Base-by-base conservation (phyloP, 2,329 filamentous ascomycete genomes). In the Ophiostoma novo-ulmi region DNA sequence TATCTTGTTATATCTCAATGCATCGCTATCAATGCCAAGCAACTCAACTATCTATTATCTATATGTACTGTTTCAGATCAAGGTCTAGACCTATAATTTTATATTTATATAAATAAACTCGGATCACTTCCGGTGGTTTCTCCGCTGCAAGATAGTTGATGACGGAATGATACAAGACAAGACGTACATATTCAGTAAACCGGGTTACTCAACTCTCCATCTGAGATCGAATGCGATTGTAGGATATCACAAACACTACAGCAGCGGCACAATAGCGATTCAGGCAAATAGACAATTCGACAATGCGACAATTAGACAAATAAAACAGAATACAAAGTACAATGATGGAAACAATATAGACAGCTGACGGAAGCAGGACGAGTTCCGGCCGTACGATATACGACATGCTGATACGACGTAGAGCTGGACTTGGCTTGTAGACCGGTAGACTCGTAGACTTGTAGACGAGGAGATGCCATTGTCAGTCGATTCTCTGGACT, bases 321-420 rank as follows among this genome's bases (percentile, higher is more conserved):
- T 4, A 31, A 31, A 31, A 31, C 31, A 31, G 31, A 31, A 31
- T 31, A 31, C 31, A 31, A 31, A 36, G 26, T 31, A 20, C 31
- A 63, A 1, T 17, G 31, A 31, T 31, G 31, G 2, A 31, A 31
- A 31, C 31, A 31, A 31, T 11, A n/a, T 36, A 14, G 26, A 64
- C 61, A 31, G 61, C 35, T 65, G 35, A n/a, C 63, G 63, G 63
- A 65, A 65, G 63, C 63, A 65, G 35, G 63, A 22, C 63, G 63
- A 65, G 63, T 65, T 65, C 63, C 63, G 63, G 35, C 63, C 36
- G 31, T 65, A 65, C 63, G 63, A 65, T 36, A 39, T 63, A 35
- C 26, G 58, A 35, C 58, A 35, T 35, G 26, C 11, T 35, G 26
- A 64, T 64, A 38, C 61, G 35, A 64, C 52, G 22, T 64, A 17